A percentile compares a stretch with the other conserved stretches of the same genome.
These are phyloP conservation scores for Pestalotiopsis sp. DNA, from an alignment of 2,329 filamentous ascomycete genomes.

Conservation along the genomic window DNA sequence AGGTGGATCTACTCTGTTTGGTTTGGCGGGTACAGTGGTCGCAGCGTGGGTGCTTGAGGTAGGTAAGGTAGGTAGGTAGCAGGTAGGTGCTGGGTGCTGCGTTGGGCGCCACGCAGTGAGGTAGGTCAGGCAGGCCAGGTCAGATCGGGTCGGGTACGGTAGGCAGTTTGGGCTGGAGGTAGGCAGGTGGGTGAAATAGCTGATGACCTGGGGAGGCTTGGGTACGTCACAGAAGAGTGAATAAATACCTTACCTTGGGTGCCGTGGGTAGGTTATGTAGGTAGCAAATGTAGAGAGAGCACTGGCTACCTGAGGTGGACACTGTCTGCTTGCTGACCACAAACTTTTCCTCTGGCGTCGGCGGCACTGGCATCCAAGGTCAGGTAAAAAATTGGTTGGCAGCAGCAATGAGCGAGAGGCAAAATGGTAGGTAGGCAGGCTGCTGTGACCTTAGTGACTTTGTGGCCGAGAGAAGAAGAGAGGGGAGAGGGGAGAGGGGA, in stretches of 20 bases:
- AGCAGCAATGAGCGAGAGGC: not conserved
- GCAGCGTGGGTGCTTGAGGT: not conserved
- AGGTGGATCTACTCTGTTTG: constrained; percentile 6
- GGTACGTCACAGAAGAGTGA: too few species aligned
- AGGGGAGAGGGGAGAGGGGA: not conserved
- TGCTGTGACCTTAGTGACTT: not conserved
- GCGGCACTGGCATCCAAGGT: not conserved
- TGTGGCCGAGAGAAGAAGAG: not conserved
- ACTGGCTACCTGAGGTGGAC: not conserved
- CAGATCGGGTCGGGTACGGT: not conserved
- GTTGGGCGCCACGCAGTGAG: not conserved
- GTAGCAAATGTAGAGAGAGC: too few species aligned
- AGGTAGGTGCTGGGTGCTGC: not conserved
- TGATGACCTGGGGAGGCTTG: not conserved
- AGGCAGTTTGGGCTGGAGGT: not conserved
- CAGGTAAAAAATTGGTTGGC: not conserved
- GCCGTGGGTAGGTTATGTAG: not conserved
- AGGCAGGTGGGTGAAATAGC: not conserved
- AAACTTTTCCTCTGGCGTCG: not conserved
- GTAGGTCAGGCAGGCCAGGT: not conserved
- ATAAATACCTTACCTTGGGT: too few species aligned
- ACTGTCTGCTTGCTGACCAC: not conserved
- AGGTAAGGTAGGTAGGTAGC: not conserved
- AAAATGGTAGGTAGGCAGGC: not conserved
- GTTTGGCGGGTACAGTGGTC: not conserved